Base-by-base conservation (phyloP, 2,329 filamentous ascomycete genomes). In the Aspergillus fischeri region DNA sequence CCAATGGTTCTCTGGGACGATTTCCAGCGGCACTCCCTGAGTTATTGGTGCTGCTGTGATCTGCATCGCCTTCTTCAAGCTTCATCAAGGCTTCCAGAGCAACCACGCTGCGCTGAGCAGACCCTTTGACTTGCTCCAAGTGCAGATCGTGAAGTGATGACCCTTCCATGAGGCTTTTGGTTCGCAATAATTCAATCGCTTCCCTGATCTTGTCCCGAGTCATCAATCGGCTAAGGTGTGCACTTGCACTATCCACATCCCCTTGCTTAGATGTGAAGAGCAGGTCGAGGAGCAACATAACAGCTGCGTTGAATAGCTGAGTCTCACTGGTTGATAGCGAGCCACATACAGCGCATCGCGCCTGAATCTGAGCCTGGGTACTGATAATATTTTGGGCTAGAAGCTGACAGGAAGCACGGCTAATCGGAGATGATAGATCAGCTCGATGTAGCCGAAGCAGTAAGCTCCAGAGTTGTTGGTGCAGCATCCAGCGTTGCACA, bases 401-500 rank as follows among this genome's bases (percentile, higher is more conserved):
- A 3, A 61, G 51, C 21, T 53, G 56, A 28, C 56, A 61, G 7
- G 53, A 51, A 3, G 53, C 25, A 24, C 56, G 59, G 3, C 54
- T 38, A 10, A 29, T 32, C 5, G 14, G 28, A 29, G 54, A 53
- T 3, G 52, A 51, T 2, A 60, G 45, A 38, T 25, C 58, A 5
- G 48, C 25, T 2, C 58, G 60, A 29, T 63, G 52, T 1, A 63
- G 56, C 21, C 61, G 60, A 1, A 63, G 58, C 21, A 62, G 49
- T 25, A 63, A 29, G 28, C 55, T 56, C 61, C 61, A 62, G 3
- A 63, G 54, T 53, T 63, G 61, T 45, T 63, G 60, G 44, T 63
- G 60, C 20, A 63, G 42, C 56, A 63, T 59, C 53, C 54, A 63
- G 41, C 56, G 58, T 4, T 62, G 58, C 6, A 62, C 56, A 5